phyloP scores from a whole-genome alignment of 805 yeast species.

The Kazachstania bromeliacearum region DNA sequence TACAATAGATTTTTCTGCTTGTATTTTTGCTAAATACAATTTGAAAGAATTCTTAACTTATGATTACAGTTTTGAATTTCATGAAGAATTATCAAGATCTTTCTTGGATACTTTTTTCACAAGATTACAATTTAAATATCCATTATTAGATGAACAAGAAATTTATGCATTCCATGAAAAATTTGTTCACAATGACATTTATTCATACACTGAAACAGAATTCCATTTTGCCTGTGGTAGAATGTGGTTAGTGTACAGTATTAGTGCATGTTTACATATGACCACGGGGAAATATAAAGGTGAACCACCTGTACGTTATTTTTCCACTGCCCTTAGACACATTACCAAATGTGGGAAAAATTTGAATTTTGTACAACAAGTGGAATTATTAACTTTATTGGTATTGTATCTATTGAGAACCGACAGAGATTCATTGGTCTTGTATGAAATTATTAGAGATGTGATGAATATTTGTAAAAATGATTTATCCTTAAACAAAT shows the following conservation, averaged over 20 bases:
- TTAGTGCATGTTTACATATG: conserved; percentile 43
- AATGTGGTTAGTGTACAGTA: conserved; percentile 46
- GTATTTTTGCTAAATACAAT: conserved; percentile 39
- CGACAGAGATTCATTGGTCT: conserved; percentile 47
- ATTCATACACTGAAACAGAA: conserved; percentile 27
- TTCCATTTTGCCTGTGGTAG: conserved; percentile 47
- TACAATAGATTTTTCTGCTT: conserved; percentile 32
- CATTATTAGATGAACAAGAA: conserved; percentile 44
- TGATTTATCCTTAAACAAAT: conserved; percentile 20
- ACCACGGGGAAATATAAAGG: conserved; percentile 49
- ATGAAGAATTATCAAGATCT: conserved; percentile 40
- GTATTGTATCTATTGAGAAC: conserved; percentile 51
- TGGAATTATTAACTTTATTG: conserved; percentile 44
- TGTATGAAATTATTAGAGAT: conserved; percentile 45
- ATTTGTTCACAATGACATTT: conserved; percentile 36
- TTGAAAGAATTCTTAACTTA: conserved; percentile 36
- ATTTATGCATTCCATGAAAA: conserved; percentile 42
- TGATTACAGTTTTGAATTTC: conserved; percentile 46
- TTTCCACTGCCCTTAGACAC: conserved; percentile 52
- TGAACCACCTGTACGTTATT: conserved; percentile 45
- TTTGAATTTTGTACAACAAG: conserved; percentile 36
- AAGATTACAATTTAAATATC: conserved; percentile 47
- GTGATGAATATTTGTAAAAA: conserved; percentile 38
- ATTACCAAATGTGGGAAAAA: conserved; percentile 37
- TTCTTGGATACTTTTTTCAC: conserved; percentile 48